phyloP scores from a whole-genome alignment of 441 rosid genomes.

The Euphorbia schlechtendalii region DNA sequence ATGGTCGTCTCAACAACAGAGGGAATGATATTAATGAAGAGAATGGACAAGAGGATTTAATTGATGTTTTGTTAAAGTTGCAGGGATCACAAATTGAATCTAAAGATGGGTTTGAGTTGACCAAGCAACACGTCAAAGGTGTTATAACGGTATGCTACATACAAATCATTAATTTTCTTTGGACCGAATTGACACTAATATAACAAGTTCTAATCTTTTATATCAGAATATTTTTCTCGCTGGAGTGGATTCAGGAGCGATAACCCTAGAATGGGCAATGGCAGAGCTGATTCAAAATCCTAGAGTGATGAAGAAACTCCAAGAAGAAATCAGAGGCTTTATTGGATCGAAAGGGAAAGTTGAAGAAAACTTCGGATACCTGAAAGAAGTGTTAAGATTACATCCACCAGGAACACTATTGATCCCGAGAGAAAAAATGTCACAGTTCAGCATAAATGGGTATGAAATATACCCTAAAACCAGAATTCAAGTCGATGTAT shows the following conservation, averaged over 20 bases:
- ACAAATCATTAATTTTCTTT: too few relatives aligned
- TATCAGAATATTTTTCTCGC: constrained; percentile 5
- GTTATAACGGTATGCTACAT: constrained; percentile 7
- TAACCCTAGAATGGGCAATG: constrained; percentile 1
- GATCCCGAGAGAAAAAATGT: constrained; percentile 2
- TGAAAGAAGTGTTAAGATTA: not conserved
- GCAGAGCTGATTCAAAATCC: constrained; percentile 4
- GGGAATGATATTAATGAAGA: too few relatives aligned
- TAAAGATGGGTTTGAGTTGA: not conserved
- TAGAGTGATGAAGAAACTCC: constrained; percentile 2
- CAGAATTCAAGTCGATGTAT: not conserved
- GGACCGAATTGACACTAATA: too few relatives aligned
- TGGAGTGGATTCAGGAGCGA: not conserved
- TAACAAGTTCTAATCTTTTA: too few relatives aligned
- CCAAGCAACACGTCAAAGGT: constrained; percentile 1
- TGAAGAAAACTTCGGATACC: too few relatives aligned
- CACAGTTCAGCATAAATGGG: constrained; percentile 3
- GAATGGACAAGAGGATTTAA: not conserved
- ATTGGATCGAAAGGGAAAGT: not conserved
- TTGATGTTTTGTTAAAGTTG: constrained; percentile 6
- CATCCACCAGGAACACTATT: not conserved
- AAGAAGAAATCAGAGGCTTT: not conserved
- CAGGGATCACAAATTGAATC: not conserved
- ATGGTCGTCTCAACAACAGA: not conserved
- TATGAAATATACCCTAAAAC: constrained; percentile 4